phyloP scores from a whole-genome alignment of 352 stramenopile genomes.

The Phytophthora ramorum region DNA sequence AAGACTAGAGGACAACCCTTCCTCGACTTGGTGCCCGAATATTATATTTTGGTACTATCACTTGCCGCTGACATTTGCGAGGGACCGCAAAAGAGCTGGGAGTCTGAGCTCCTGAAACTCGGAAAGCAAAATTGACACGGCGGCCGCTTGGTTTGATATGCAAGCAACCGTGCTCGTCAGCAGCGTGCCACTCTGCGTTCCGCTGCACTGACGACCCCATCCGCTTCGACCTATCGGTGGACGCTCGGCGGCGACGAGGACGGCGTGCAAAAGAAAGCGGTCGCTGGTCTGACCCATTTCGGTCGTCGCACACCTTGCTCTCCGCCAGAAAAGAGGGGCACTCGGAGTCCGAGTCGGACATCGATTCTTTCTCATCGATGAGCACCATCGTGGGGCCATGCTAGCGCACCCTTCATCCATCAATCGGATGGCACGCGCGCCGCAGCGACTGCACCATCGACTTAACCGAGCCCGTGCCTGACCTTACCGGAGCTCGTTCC shows the following conservation, averaged over 20 bases:
- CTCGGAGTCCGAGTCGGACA: no score
- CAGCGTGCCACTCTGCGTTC: background rate
- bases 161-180: background rate
- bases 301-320: background rate
- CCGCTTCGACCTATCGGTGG: constrained; percentile 7
- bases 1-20: no score
- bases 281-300: background rate
- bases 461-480: background rate
- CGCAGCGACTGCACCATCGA: background rate
- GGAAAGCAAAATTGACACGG: no score
- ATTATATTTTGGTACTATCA: no score
- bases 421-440: background rate
- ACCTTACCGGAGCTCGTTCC: background rate
- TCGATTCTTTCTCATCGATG: background rate
- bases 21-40: no score
- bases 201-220: constrained; percentile 4
- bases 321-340: background rate
- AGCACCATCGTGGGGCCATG: no score
- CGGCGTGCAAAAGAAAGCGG: background rate
- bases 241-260: background rate
- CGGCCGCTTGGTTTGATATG: background rate
- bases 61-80: no score
- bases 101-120: no score
- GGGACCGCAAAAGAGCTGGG: no score
- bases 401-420: constrained; percentile 7